phyloP scores from a whole-genome alignment of 2,329 filamentous ascomycete species.

The Alternaria panax region DNA sequence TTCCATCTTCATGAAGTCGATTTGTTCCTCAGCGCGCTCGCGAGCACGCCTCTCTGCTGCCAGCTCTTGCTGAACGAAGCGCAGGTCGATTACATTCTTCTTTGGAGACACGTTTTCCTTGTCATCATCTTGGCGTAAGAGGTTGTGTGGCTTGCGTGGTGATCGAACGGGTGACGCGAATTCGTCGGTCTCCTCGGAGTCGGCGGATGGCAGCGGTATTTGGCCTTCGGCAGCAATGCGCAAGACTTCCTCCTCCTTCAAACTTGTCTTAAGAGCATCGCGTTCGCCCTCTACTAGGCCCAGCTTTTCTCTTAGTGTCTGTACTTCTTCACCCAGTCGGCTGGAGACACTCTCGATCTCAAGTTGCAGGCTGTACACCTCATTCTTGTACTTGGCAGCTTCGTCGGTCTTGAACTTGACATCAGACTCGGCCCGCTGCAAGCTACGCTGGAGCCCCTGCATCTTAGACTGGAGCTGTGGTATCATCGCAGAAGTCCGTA shows the following conservation, averaged over 20 bases:
- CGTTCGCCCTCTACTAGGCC: conserved; percentile 75
- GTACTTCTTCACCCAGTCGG: conserved; percentile 70
- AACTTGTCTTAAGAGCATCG: conserved; percentile 74
- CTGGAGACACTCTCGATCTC: conserved; percentile 68
- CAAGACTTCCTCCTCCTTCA: conserved; percentile 76
- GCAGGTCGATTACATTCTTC: conserved; percentile 55
- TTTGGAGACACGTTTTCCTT: conserved; percentile 57
- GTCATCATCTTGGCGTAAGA: conserved; percentile 51
- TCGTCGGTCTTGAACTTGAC: conserved; percentile 43
- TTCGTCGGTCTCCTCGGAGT: conserved; percentile 64
- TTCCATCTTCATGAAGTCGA: conserved; percentile 79
- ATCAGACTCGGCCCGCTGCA: conserved; percentile 40
- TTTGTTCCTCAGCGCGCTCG: conserved; percentile 72
- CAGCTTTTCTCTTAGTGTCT: conserved; percentile 68
- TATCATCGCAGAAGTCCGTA: conserved; percentile 28
- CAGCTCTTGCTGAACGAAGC: conserved; percentile 61
- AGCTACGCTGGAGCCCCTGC: conserved; percentile 35
- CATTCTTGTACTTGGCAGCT: conserved; percentile 48
- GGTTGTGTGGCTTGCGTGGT: conserved; percentile 55
- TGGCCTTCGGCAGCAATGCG: conserved; percentile 75
- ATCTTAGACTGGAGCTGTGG: conserved; percentile 42
- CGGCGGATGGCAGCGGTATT: conserved; percentile 67
- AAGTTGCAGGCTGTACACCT: conserved; percentile 53
- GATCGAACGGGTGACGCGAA: conserved; percentile 68
- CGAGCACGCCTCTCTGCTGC: conserved; percentile 65